Evolutionary conservation across 441 rosid species (phyloP).

Genomic region (Mallotus repandus): DNA sequence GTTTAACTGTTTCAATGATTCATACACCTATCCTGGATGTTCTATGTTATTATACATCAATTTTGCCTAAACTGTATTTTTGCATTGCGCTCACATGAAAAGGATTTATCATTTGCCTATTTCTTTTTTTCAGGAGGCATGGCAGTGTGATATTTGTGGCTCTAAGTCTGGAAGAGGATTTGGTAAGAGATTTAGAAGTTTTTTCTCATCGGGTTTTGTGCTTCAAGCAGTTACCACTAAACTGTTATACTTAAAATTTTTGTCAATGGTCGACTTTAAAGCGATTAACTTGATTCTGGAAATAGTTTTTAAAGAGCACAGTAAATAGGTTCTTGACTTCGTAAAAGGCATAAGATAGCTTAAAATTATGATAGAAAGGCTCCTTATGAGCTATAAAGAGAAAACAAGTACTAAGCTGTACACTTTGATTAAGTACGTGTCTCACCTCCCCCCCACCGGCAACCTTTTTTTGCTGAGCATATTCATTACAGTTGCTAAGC

Average conservation of each 20-base stretch:
- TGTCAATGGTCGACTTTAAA: neutral
- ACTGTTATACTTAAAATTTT: neutral
- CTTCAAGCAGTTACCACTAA: neutral
- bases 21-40: too few species aligned
- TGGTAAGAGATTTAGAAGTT: conserved; percentile 54
- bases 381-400: neutral
- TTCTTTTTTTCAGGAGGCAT: conserved; percentile 65
- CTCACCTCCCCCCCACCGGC: neutral
- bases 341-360: neutral
- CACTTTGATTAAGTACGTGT: neutral
- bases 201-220: neutral
- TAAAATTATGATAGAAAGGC: neutral
- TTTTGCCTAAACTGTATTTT: neutral
- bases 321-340: neutral
- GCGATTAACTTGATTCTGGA: neutral
- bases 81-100: neutral
- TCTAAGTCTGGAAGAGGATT: conserved; percentile 97
- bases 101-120: neutral
- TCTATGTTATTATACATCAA: neutral
- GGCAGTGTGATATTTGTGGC: conserved; percentile 97
- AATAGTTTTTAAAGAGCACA: neutral
- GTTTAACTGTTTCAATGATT: neutral
- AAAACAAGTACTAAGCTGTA: neutral
- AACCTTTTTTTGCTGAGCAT: neutral
- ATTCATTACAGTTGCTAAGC: neutral